These are phyloP conservation scores for Linderniella brevidens DNA, from an alignment of 257 asterid species.

Conservation along the genomic window DNA sequence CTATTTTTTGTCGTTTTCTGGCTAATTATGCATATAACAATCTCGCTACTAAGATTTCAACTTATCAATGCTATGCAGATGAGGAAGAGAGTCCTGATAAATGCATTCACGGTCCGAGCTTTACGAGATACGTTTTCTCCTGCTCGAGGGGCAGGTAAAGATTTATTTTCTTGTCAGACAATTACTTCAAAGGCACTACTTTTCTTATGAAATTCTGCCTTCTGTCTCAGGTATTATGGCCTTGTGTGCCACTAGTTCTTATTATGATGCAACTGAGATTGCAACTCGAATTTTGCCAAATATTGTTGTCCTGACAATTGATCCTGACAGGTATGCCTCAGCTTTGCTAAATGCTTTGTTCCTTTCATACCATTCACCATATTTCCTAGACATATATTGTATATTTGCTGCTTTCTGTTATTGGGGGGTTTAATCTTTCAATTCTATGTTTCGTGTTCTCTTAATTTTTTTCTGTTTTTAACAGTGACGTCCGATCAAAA, in stretches of 20 bases:
- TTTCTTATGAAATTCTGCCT: constrained; percentile 6
- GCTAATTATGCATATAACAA: constrained; percentile 7
- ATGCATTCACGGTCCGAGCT: constrained; percentile 96
- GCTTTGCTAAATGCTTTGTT: constrained; percentile 4
- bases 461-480: constrained; percentile 9
- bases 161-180: not conserved
- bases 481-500: constrained; percentile 80
- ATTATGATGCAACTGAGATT: constrained; percentile 81
- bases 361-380: constrained; percentile 8
- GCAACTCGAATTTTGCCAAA: constrained; percentile 87
- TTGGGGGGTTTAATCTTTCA: too few species aligned
- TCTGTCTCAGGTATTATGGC: constrained; percentile 78
- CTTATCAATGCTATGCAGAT: constrained; percentile 37
- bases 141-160: constrained; percentile 95
- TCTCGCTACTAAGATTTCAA: constrained; percentile 8
- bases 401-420: too few species aligned
- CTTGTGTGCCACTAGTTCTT: constrained; percentile 81
- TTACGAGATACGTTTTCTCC: constrained; percentile 94
- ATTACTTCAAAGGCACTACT: not conserved
- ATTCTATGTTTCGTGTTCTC: too few species aligned
- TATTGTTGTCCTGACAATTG: constrained; percentile 75
- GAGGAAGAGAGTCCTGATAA: constrained; percentile 88
- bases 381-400: not conserved
- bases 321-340: constrained; percentile 71
- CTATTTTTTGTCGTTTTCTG: constrained; percentile 6